A percentile compares a stretch with the other conserved stretches of the same genome.
Conservation (phyloP, 176 grass and related monocot species). For the Musa beccarii region DNA sequence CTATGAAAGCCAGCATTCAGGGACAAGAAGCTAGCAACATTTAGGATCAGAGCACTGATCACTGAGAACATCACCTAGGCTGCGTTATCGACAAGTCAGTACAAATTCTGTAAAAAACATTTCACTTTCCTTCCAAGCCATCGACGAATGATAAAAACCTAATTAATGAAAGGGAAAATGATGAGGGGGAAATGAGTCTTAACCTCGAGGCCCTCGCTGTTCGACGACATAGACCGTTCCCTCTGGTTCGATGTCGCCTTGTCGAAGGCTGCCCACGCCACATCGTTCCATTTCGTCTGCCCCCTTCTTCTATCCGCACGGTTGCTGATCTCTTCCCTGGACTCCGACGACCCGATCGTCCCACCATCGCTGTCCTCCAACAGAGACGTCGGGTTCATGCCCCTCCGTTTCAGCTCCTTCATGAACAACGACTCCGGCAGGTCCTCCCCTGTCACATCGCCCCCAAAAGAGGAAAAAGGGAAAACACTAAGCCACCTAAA, state of each 20-base stretch:
- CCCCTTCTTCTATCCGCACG: neutral
- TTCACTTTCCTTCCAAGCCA: too few species aligned
- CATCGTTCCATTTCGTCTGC: constrained; percentile 19
- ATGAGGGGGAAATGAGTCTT: neutral
- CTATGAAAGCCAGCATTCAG: too few species aligned
- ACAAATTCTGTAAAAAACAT: neutral
- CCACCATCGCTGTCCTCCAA: constrained; percentile 25
- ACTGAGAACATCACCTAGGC: too few species aligned
- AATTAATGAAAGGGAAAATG: neutral
- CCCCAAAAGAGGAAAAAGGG: neutral
- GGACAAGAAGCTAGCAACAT: too few species aligned
- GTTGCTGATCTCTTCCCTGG: constrained; percentile 25
- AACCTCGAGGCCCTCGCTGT: constrained; percentile 88
- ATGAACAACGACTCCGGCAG: constrained; percentile 71
- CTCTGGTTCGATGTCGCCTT: constrained; percentile 43
- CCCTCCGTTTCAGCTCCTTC: constrained; percentile 67
- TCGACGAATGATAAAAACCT: too few species aligned
- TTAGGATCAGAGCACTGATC: too few species aligned
- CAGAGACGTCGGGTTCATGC: constrained; percentile 44
- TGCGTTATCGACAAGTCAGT: too few species aligned
- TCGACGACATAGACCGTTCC: constrained; percentile 61
- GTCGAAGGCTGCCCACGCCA: constrained; percentile 37
- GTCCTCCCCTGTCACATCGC: constrained; percentile 25
- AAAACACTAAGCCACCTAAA: too few species aligned
- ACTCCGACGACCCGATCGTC: neutral